Evolutionary conservation across 345 rosid genomes (phyloP), one percentile per base, ranked within the genome.

Genomic region (Aethionema arabicum): DNA sequence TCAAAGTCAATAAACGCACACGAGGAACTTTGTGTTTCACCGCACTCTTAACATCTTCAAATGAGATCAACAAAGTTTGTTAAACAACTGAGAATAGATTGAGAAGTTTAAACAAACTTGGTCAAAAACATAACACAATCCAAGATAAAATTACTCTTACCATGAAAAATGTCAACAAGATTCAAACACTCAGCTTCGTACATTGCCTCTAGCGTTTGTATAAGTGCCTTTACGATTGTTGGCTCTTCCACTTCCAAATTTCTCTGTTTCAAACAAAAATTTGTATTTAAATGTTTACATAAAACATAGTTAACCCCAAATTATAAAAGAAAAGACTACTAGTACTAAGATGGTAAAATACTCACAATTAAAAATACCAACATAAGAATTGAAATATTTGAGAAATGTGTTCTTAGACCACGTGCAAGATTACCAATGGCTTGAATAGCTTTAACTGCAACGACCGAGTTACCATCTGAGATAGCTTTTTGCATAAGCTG

Each of bases 161-260:
- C 99, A 90, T 95, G 98, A 69, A 85, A 79, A 75, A 82, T 64
- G 68, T 95, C 98, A 58, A 50, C 88, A 63, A 95, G 93, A 78
- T 55, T 88, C 66, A 88, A 76, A 78, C 99, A 95, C 59, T 96
- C 98, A 51, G 98, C 81, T 72, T 81, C 90, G 65, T 90, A 91
- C 82, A 95, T 75, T 59, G 89, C 85, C 74, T 95, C 98, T 60
- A 95, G 87, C 11, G 98, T 88, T 72, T 90, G 98, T 32, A 78
- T 69, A 62, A 95, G 92, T 11, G 98, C 39, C 51, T 95, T 98
- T 8, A 83, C 39, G 45, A 82, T 38, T 12, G 92, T 21, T 53
- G 95, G 99, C 77, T 88, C 90, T 74, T 95, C 90, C 83, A 90
- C 99, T 80, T 95, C 90, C 81, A 95, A 69, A 86, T 95, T 95